Evolutionary conservation across 768 basidiomycete species (phyloP), one percentile per base, ranked within the genome.

Genomic region (Leccinum rimulosum): DNA sequence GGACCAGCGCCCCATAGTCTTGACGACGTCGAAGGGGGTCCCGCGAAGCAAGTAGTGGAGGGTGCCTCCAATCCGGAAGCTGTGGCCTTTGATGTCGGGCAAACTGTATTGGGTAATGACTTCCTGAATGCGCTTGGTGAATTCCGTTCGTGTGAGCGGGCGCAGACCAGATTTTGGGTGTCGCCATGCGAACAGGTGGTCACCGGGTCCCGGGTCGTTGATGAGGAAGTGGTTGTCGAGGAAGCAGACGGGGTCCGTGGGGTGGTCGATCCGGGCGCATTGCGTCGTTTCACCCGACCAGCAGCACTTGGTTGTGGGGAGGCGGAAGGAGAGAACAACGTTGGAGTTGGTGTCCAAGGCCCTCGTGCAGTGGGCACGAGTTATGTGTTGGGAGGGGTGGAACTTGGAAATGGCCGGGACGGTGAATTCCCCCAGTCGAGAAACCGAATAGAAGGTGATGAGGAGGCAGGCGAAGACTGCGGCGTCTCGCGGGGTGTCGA

Each of bases 151-250:
- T 9, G 54, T 51, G 12, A 59, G 54, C 0, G 50, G 54, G 3
- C 31, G 12, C 3, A 33, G 30, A 1, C 54, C 58, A 3, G 28
- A 6, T 28, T 47, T 59, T 1, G 48, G 36, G 3, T 55, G 54
- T 0, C 12, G 22, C 54, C 58, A 59, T 1, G 40, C 14, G 3
- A 59, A 59, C 8, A 59, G 54, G 10, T 55, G 58, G 31, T 59
- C 38, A 0, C 17, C 1, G 1, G 17, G 30, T 2, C 31, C 19
- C 1, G 50, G 30, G 1, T 28, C 8, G 7, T 59, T 55, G 40
- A 59, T 51, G 3, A 1, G 7, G 17, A 45, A 8, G n/a, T 45
- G 43, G 4, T 45, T 45, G n/a, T 45, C 19, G 6, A 45, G 6
- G 7, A n/a, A 45, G 6, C 3, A 3, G 1, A 17, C 17, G 1